Percentiles rank a stretch among this genome's conserved stretches.
These are phyloP conservation scores for Spiraea crenata DNA, from an alignment of 331 rosid genomes.

Conservation along the genomic window DNA sequence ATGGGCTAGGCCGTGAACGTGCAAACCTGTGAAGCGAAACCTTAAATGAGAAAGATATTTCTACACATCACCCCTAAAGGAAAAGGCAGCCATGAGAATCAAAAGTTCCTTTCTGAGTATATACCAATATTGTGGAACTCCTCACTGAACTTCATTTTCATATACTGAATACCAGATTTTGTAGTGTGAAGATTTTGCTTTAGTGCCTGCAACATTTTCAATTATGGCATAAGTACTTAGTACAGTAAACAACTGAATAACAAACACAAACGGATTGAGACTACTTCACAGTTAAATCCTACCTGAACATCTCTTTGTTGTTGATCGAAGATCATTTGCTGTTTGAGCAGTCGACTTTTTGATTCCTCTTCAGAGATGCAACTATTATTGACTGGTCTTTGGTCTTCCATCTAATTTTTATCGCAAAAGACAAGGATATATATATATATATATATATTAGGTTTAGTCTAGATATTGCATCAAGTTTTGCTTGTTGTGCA, in stretches of 20 bases:
- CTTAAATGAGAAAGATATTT: slow-evolving; percentile 5
- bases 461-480: slow-evolving; percentile 2
- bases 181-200: slow-evolving; percentile 66
- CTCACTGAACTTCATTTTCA: slow-evolving; percentile 84
- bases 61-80: slow-evolving; percentile 6
- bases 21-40: slow-evolving; percentile 51
- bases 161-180: slow-evolving; percentile 82
- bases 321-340: slow-evolving; percentile 61
- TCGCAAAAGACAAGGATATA: slow-evolving; percentile 22
- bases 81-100: background rate
- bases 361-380: slow-evolving; percentile 46
- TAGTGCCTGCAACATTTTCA: slow-evolving; percentile 52
- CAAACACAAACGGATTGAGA: background rate
- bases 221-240: slow-evolving; percentile 1
- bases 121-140: slow-evolving; percentile 83
- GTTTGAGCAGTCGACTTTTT: slow-evolving; percentile 48
- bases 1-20: slow-evolving; percentile 70
- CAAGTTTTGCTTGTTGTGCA: background rate
- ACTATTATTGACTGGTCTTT: slow-evolving; percentile 25
- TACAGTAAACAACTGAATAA: background rate
- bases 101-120: slow-evolving; percentile 14
- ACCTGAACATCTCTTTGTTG: slow-evolving; percentile 81
- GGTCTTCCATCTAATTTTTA: slow-evolving; percentile 48
- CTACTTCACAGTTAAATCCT: slow-evolving; percentile 17
- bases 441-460: slow-evolving; percentile 10